phyloP scores from a whole-genome alignment of 768 basidiomycete species.

The Termitomyces sp. region DNA sequence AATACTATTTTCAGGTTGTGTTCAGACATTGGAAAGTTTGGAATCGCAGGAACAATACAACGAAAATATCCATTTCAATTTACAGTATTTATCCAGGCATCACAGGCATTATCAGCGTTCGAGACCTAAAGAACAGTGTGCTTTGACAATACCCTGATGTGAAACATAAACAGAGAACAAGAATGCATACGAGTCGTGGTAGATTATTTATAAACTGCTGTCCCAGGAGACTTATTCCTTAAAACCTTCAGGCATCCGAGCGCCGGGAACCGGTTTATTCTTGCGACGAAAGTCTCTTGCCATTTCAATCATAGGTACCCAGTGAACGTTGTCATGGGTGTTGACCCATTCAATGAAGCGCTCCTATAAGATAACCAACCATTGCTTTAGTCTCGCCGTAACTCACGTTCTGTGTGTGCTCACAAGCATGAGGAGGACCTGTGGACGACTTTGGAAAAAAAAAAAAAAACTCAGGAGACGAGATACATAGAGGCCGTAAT shows the following conservation, averaged over 20 bases:
- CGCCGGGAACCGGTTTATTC: constrained; percentile 39
- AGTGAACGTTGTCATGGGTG: constrained; percentile 61
- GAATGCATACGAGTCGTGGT: too few relatives aligned
- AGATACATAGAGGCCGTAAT: not conserved
- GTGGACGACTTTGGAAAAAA: constrained; percentile 43
- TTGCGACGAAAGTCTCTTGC: constrained; percentile 54
- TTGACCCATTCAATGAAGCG: constrained; percentile 74
- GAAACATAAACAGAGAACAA: too few relatives aligned
- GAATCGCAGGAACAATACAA: too few relatives aligned
- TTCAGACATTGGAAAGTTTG: too few relatives aligned
- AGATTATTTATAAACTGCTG: too few relatives aligned
- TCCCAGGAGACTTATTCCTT: not conserved
- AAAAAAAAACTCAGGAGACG: not conserved
- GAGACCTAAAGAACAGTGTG: too few relatives aligned
- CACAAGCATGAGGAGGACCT: constrained; percentile 70
- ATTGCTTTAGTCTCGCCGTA: not conserved
- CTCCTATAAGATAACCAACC: constrained; percentile 38
- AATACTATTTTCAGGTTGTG: too few relatives aligned
- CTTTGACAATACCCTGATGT: too few relatives aligned
- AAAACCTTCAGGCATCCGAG: constrained; percentile 41
- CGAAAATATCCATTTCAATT: too few relatives aligned
- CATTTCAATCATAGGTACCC: constrained; percentile 69
- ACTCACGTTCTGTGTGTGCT: constrained; percentile 1
- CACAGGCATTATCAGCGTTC: too few relatives aligned
- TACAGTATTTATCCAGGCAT: too few relatives aligned